Evolutionary conservation across 2,329 filamentous ascomycete genomes (phyloP).

Genomic region (Colletotrichum camelliae): DNA sequence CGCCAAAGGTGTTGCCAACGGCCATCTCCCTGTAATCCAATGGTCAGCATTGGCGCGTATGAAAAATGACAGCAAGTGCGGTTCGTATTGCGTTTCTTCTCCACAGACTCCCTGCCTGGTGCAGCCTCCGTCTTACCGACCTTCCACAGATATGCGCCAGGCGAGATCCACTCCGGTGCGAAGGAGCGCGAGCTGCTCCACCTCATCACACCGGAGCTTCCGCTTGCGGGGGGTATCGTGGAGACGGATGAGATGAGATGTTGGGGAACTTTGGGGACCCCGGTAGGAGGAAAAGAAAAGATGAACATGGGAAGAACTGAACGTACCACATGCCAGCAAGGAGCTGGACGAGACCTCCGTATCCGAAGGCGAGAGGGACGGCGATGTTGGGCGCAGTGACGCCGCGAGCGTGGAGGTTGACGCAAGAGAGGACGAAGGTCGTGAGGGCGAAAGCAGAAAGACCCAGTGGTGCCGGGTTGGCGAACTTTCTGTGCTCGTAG

Average conservation of each 20-base stretch:
- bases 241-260: constrained; percentile 19
- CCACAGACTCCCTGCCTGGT: not conserved
- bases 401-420: constrained; percentile 72
- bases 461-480: constrained; percentile 80
- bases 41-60: constrained; percentile 10
- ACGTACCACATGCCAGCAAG: constrained; percentile 86
- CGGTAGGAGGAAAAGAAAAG: not conserved
- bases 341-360: constrained; percentile 80
- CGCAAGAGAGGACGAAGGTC: constrained; percentile 77
- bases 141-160: not conserved
- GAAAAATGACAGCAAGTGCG: not conserved
- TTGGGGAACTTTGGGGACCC: constrained; percentile 4
- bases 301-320: not conserved
- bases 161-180: constrained; percentile 6
- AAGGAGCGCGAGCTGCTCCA: constrained; percentile 7
- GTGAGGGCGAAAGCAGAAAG: constrained; percentile 82
- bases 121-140: constrained; percentile 1
- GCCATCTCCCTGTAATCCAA: constrained; percentile 75
- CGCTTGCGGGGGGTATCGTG: constrained; percentile 16
- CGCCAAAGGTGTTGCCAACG: constrained; percentile 86
- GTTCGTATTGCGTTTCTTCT: not conserved
- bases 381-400: constrained; percentile 69
- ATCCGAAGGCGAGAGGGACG: constrained; percentile 72
- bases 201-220: not conserved
- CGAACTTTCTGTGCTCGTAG: constrained; percentile 72